A percentile compares a stretch with the other conserved stretches of the same genome.
These are phyloP conservation scores for Odontarrhena argentea DNA, from an alignment of 345 rosid genomes.

Conservation along the genomic window DNA sequence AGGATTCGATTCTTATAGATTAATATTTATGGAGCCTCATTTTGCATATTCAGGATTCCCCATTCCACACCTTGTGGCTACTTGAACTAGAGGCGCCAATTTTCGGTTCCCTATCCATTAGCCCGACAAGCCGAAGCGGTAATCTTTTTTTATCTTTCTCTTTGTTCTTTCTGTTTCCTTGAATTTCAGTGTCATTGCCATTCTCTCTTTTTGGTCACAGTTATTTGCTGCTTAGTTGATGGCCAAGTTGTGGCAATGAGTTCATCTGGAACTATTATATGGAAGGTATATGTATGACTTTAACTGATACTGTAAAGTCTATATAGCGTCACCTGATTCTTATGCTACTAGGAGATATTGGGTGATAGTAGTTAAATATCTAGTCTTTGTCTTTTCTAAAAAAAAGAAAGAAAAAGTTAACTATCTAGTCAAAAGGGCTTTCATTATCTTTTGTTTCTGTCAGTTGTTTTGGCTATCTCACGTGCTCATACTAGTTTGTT, in stretches of 20 bases:
- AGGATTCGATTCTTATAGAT: background rate
- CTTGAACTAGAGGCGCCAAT: conserved; percentile 74
- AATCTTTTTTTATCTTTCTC: background rate
- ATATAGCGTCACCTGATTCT: background rate
- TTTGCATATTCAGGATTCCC: conserved; percentile 56
- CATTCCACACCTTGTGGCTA: conserved; percentile 69
- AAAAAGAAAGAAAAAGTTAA: background rate
- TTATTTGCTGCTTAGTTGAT: conserved; percentile 92
- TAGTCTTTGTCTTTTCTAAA: background rate
- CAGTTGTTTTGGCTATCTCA: conserved; percentile 23
- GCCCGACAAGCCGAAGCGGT: conserved; percentile 58
- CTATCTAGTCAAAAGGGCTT: conserved; percentile 24
- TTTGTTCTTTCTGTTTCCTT: conserved; percentile 1
- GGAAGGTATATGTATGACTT: conserved; percentile 64
- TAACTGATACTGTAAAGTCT: conserved; percentile 8
- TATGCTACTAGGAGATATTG: conserved; percentile 13
- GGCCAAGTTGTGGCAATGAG: conserved; percentile 66
- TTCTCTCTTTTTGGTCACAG: conserved; percentile 47
- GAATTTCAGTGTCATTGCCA: conserved; percentile 4
- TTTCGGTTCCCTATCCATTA: conserved; percentile 74
- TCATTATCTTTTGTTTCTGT: conserved; percentile 29
- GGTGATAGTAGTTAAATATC: conserved; percentile 1
- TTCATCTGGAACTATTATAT: conserved; percentile 60
- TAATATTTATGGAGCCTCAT: conserved; percentile 5
- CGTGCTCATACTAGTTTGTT: conserved; percentile 14